These are phyloP conservation scores for Aspergillus texensis DNA, from an alignment of 2,329 filamentous ascomycete species.

Conservation along the genomic window DNA sequence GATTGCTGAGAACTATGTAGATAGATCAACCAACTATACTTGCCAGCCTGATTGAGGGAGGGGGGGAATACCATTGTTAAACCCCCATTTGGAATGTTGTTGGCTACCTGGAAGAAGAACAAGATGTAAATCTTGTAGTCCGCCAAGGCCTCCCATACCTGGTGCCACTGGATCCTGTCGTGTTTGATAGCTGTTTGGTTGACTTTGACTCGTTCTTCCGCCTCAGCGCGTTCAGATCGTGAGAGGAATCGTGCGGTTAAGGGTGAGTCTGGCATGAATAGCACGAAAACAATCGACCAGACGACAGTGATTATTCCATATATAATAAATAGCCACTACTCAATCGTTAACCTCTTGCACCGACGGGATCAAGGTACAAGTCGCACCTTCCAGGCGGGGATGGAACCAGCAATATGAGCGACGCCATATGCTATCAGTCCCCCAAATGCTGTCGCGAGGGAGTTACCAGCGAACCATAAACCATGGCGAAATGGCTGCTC, in stretches of 20 bases:
- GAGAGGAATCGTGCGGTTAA: background rate
- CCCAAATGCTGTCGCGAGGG: background rate
- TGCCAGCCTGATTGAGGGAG: background rate
- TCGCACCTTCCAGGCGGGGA: background rate
- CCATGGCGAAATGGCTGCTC: background rate
- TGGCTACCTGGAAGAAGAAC: background rate
- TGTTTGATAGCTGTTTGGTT: background rate
- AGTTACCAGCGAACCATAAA: background rate
- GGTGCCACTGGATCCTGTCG: background rate
- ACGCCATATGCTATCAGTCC: background rate
- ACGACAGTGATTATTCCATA: background rate
- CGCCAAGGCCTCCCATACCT: background rate
- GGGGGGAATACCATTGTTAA: background rate
- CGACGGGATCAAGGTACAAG: background rate
- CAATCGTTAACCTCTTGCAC: fast-evolving
- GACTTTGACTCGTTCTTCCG: background rate
- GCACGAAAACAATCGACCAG: background rate
- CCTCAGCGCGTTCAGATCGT: background rate
- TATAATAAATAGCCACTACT: background rate
- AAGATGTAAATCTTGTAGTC: background rate
- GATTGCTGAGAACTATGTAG: background rate
- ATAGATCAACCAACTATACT: background rate
- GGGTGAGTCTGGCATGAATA: background rate
- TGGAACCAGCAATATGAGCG: background rate
- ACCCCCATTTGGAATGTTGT: background rate